Base-by-base conservation (phyloP, 2,329 filamentous ascomycete species). In the Venturia effusa region DNA sequence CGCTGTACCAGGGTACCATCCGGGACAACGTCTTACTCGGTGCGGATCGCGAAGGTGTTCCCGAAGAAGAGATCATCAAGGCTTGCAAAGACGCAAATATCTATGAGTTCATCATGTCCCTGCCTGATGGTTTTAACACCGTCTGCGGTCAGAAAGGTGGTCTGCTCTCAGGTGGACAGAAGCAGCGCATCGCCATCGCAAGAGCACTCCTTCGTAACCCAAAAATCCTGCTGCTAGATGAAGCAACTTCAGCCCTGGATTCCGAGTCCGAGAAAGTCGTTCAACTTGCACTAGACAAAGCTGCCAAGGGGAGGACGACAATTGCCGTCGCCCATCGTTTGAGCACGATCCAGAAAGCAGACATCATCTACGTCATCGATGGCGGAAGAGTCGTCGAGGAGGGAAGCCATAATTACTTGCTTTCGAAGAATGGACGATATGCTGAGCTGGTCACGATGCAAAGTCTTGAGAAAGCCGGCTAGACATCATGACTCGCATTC, bases 281-380 rank as follows among this genome's bases (percentile, higher is more conserved):
- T 40, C 89, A 94, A 75, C 87, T 84, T 0, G 90, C 90, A 0
- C 80, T 94, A 19, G 89, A 97, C 74, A 85, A 86, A 67, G 92
- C 92, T 1, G 88, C 90, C 24, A 88, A 89, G 76, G 90, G 90
- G 11, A 84, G 92, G 61, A 96, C 92, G 84, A 97, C 93, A 0
- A 94, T 99, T 67, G 92, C 93, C 0, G 93, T 99, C 0, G 94
- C 94, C 3, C 93, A 99, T 76, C 83, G 94, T 30, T 79, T 99
- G 6, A 91, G 87, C 71, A 97, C 94, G 0, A 97, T 97, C 66
- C 92, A 96, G 73, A 92, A 94, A 73, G 93, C 93, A 0, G 93
- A 97, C 72, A 79, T 93, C 60, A 97, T 97, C 69, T 97, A 95
- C 68, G 93, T 97, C n/a, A 94, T 97, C 73, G 92, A 97, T 74